These are phyloP conservation scores for Microthyrium microscopicum DNA, from an alignment of 2,329 filamentous ascomycete genomes.

Conservation along the genomic window DNA sequence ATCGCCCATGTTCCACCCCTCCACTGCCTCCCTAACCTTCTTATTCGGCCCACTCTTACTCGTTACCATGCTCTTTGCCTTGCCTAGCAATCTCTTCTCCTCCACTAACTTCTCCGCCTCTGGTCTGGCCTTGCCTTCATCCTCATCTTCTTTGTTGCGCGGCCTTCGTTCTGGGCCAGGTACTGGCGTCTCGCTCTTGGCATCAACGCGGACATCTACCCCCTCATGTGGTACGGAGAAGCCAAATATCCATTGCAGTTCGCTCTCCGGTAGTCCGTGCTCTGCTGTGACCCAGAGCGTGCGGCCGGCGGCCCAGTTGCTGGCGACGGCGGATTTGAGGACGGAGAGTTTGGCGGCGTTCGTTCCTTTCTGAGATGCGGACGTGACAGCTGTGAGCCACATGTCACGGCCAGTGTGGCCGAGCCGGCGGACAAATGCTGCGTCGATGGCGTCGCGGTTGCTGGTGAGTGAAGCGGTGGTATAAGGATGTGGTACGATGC, in stretches of 20 bases:
- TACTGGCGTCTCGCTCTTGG: constrained; percentile 40
- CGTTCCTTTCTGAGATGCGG: constrained; percentile 46
- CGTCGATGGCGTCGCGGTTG: constrained; percentile 25
- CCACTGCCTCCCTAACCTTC: constrained; percentile 26
- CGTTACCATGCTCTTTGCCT: constrained; percentile 28
- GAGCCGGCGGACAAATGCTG: constrained; percentile 32
- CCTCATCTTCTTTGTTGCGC: constrained; percentile 26
- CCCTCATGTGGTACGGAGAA: constrained; percentile 54
- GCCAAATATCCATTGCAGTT: constrained; percentile 79
- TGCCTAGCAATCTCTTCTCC: constrained; percentile 40
- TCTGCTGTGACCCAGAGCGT: constrained; percentile 74
- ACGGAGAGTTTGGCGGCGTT: constrained; percentile 47
- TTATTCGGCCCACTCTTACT: constrained; percentile 20
- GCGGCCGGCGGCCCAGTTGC: constrained; percentile 43
- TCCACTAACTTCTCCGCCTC: constrained; percentile 29
- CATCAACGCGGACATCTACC: constrained; percentile 29
- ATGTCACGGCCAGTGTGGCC: constrained; percentile 53
- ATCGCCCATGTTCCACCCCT: constrained; percentile 46
- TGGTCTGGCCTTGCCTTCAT: constrained; percentile 33
- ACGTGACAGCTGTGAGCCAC: constrained; percentile 60
- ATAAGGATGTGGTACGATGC: constrained; percentile 80
- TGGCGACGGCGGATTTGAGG: constrained; percentile 70
- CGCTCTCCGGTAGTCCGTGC: constrained; percentile 39
- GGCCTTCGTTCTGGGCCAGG: constrained; percentile 41
- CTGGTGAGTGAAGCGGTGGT: constrained; percentile 56